phyloP scores from a whole-genome alignment of 2,329 filamentous ascomycete genomes.

The Penicillium digitatum region DNA sequence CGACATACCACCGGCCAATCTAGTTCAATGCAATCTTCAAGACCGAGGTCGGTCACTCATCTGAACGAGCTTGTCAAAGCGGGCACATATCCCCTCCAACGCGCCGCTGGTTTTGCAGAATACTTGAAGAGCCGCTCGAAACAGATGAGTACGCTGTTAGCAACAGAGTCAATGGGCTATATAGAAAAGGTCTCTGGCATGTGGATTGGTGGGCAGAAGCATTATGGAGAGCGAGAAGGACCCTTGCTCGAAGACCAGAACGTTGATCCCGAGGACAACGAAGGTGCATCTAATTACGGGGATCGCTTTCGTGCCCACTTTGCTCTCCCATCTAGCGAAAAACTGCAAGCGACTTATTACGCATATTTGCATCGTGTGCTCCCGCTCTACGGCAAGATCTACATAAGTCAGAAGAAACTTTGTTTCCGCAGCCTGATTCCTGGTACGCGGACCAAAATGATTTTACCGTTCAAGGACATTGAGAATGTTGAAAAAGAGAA shows the following conservation, averaged over 20 bases:
- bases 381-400: conserved; percentile 93
- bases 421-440: conserved; percentile 91
- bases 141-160: conserved; percentile 74
- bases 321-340: conserved; percentile 77
- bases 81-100: conserved; percentile 74
- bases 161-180: conserved; percentile 91
- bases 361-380: conserved; percentile 86
- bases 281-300: conserved; percentile 52
- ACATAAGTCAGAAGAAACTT: conserved; percentile 80
- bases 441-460: conserved; percentile 85
- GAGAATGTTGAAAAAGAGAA: conserved; percentile 94
- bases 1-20: conserved; percentile 22
- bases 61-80: conserved; percentile 57
- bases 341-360: conserved; percentile 83
- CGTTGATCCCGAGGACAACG: conserved; percentile 54
- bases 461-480: conserved; percentile 83
- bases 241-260: conserved; percentile 63
- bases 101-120: conserved; percentile 75
- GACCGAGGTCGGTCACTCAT: conserved; percentile 42
- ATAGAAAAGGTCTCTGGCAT: conserved; percentile 96
- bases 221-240: conserved; percentile 73
- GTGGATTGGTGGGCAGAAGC: conserved; percentile 86
- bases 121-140: conserved; percentile 76
- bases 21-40: conserved; percentile 23
- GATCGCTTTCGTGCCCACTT: conserved; percentile 84